phyloP scores from a whole-genome alignment of 495 filamentous ascomycete species.

The Penicillium longicatenatum region DNA sequence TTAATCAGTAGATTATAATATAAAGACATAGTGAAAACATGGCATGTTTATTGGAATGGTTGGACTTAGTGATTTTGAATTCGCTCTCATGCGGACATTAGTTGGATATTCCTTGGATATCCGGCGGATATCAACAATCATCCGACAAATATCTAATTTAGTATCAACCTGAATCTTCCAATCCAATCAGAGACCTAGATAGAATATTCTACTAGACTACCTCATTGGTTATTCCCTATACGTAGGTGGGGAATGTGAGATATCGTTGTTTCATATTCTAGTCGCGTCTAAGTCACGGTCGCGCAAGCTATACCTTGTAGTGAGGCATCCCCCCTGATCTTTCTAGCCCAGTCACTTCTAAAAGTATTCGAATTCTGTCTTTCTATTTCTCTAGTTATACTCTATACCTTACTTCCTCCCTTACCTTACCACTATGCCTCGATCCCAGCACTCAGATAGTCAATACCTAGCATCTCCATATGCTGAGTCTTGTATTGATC shows the following conservation, averaged over 20 bases:
- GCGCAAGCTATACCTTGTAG: constrained; percentile 2
- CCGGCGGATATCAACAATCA: neutral
- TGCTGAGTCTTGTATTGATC: constrained; percentile 1
- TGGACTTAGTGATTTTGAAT: constrained; percentile 7
- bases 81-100: constrained; percentile 5
- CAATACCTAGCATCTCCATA: constrained; percentile 3
- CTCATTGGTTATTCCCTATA: constrained; percentile 1
- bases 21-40: constrained; percentile 4
- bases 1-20: constrained; percentile 8
- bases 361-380: constrained; percentile 8
- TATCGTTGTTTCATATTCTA: constrained; percentile 7
- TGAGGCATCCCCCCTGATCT: constrained; percentile 1
- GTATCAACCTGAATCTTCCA: neutral
- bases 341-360: constrained; percentile 2
- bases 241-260: constrained; percentile 2
- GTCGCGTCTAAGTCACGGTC: constrained; percentile 3
- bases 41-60: constrained; percentile 7
- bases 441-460: constrained; percentile 4
- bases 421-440: constrained; percentile 2
- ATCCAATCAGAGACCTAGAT: constrained; percentile 1
- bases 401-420: constrained; percentile 3
- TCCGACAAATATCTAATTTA: constrained; percentile 2
- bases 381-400: constrained; percentile 4
- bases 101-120: constrained; percentile 5
- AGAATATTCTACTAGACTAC: neutral